Evolutionary conservation across 73 alveolate genomes (phyloP), one percentile per base, ranked within the genome.

Genomic region (Loxodes magnus): DNA sequence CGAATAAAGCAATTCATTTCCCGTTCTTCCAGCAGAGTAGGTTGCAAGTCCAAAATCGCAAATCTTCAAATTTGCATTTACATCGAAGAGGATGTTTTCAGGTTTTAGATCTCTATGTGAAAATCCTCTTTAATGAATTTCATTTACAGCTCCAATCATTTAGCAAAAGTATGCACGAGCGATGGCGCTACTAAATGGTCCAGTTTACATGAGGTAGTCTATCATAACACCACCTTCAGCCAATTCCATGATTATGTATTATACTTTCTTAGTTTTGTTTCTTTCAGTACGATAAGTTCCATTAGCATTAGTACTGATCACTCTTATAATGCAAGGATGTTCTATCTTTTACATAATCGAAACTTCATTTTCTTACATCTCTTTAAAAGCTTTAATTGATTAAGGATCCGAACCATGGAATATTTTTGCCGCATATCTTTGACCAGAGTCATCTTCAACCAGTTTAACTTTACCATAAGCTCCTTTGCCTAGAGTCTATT

Each of bases 101-200:
- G 84, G 87, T 41, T 72, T 72, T 35, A 72, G 30, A 57, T 72
- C 87, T 56, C 87, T 25, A 33, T 61, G 75, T 15, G 35, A 35
- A n/a, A 59, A 49, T 0, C 43, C 35, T 54, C 16, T 49, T 23
- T 22, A 17, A 48, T 59, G 73, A 0, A 41, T 19, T n/a, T 48
- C 42, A 22, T 31, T 7, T 27, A 59, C 12, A 14, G 75, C 73
- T 12, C 37, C 14, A 5, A 5, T 6, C n/a, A 38, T 38, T 12
- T 38, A 28, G n/a, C 19, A 28, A 14, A 38, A 38, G 19, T 6
- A 12, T 5, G 6, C 9, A 7, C 52, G 5, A 6, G 52, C 6
- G n/a, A n/a, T n/a, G n/a, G n/a, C n/a, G n/a, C n/a, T n/a, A n/a
- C n/a, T n/a, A n/a, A n/a, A n/a, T n/a, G n/a, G n/a, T n/a, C n/a